phyloP scores from a whole-genome alignment of 1,284 basidiomycete species.

The Phlebopus sp. region DNA sequence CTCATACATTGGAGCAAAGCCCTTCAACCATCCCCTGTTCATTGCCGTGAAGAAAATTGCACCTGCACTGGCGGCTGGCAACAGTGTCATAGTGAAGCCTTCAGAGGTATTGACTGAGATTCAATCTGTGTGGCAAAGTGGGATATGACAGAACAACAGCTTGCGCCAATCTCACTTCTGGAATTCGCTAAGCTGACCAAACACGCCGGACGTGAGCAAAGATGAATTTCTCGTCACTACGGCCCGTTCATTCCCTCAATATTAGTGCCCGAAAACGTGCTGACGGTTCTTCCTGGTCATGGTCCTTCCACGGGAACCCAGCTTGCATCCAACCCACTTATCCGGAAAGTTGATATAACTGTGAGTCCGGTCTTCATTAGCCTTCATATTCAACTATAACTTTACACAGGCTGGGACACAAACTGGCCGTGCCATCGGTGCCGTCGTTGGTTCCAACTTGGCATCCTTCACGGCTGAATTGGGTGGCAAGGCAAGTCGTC shows the following conservation, averaged over 20 bases:
- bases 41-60: slow-evolving; percentile 86
- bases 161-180: slow-evolving; percentile 76
- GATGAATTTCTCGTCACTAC: not conserved
- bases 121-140: not conserved
- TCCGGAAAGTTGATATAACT: slow-evolving; percentile 81
- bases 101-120: slow-evolving; percentile 52
- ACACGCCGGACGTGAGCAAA: slow-evolving; percentile 59
- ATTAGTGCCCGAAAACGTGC: slow-evolving; percentile 69
- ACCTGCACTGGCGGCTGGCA: slow-evolving; percentile 81
- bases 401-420: slow-evolving; percentile 67
- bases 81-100: slow-evolving; percentile 80
- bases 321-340: slow-evolving; percentile 59
- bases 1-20: slow-evolving; percentile 39
- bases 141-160: slow-evolving; percentile 34
- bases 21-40: slow-evolving; percentile 80
- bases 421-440: slow-evolving; percentile 69
- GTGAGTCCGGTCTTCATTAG: slow-evolving; percentile 38
- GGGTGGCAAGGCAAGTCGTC: slow-evolving; percentile 64
- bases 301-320: slow-evolving; percentile 62
- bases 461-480: slow-evolving; percentile 76
- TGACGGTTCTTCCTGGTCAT: slow-evolving; percentile 70
- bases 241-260: slow-evolving; percentile 1
- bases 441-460: slow-evolving; percentile 68
- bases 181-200: slow-evolving; percentile 66
- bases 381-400: slow-evolving; percentile 4